Evolutionary conservation across 768 basidiomycete species (phyloP).

Genomic region (Hypholoma sublateritium): DNA sequence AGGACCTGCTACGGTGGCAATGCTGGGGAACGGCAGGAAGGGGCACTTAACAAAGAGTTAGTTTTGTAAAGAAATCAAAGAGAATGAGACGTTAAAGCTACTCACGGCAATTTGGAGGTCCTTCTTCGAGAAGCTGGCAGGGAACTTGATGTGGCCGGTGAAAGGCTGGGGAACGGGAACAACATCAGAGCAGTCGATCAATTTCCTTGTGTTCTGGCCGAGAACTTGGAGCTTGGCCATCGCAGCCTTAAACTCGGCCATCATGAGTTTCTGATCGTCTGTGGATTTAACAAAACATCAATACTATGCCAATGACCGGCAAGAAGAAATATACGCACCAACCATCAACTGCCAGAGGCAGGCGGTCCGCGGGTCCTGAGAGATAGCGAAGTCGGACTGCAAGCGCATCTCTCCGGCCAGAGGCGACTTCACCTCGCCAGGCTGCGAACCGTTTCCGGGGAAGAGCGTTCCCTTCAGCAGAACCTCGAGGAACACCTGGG

Average conservation of each 20-base stretch:
- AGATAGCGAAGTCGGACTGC: conserved; percentile 22
- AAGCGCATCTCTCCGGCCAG: conserved; percentile 24
- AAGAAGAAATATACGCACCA: conserved; percentile 4
- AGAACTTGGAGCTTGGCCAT: conserved; percentile 35
- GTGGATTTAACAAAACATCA: not conserved
- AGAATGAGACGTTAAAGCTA: not conserved
- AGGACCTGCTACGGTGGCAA: conserved; percentile 20
- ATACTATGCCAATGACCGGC: not conserved
- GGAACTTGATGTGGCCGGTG: conserved; percentile 22
- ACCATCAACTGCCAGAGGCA: conserved; percentile 24
- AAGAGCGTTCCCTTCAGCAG: conserved; percentile 24
- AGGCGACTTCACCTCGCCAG: conserved; percentile 23
- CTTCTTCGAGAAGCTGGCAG: conserved; percentile 17
- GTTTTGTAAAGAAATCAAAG: not conserved
- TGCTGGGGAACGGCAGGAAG: conserved; percentile 16
- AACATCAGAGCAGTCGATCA: conserved; percentile 39
- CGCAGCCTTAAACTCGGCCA: conserved; percentile 25
- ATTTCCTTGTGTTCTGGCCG: conserved; percentile 25
- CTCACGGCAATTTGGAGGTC: conserved; percentile 18
- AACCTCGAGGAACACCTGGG: conserved; percentile 38
- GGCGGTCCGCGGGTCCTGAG: conserved; percentile 23
- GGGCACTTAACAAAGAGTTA: conserved; percentile 10
- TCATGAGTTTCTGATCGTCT: conserved; percentile 26
- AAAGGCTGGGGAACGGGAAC: conserved; percentile 18
- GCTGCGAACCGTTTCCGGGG: conserved; percentile 17